Evolutionary conservation across 1,284 basidiomycete species (phyloP), one percentile per base, ranked within the genome.

Genomic region (Quambalaria eucalypti): DNA sequence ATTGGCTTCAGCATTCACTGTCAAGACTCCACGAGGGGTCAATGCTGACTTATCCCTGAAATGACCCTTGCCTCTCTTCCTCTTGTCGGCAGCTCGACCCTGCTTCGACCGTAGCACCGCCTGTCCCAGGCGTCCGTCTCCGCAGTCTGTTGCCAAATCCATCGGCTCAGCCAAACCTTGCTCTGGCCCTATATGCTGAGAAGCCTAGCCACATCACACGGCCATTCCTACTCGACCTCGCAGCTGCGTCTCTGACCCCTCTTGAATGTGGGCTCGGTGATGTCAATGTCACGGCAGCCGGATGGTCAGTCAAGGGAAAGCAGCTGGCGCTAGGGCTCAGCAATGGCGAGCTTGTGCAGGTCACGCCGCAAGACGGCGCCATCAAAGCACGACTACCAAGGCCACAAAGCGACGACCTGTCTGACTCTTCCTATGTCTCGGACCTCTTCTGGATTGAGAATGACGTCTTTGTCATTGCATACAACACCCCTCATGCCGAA

Each of bases 271-370:
- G 55, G 16, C 50, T 55, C 2, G 52, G 56, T 1, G 58, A 55
- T 21, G 54, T 54, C 5, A 50, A 53, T 2, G 62, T 63, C 38
- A 64, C 65, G 1, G 48, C 60, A 85, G 85, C 85, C 4, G 82
- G 84, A 21, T 90, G 88, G 88, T 90, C 88, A 2, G 84, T 87
- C 1, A 88, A 87, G 71, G 88, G 88, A 46, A 90, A 89, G 72
- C 87, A 89, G 61, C 76, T 90, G 30, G 87, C 86, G 0, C 81
- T 89, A 39, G 88, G 86, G 28, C 76, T 88, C 14, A 81, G 81
- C 56, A 81, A 79, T 19, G 88, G 88, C 2, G 83, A 86, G 55
- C 83, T 90, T 29, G 72, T 85, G 39, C 84, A 87, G 2, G 87
- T 84, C 70, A 80, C 81, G 36, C 81, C 85, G 12, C 16, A 39